Base-by-base conservation (phyloP, 257 asterid genomes). In the Vinca minor region DNA sequence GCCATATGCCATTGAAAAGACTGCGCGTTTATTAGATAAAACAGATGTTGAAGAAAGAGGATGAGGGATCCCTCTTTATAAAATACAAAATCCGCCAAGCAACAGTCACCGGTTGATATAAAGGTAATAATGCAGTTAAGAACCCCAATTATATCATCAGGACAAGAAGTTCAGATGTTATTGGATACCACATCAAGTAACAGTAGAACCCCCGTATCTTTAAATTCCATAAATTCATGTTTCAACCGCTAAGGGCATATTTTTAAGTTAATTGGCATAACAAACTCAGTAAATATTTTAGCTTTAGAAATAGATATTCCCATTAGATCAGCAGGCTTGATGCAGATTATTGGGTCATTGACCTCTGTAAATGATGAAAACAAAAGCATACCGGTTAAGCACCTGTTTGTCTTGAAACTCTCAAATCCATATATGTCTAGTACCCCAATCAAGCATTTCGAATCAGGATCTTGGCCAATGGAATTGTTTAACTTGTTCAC, bases 361-460 rank as follows among this genome's bases (percentile, higher is more conserved):
- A 71, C 79, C 73, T 74, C 78, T 71, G 75, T 69, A 72, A 83
- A 82, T 71, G 83, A 71, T 18, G 80, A 84, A 87, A 75, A 71
- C 77, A 83, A 79, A 87, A 87, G 97, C 97, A 79, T 90, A 90
- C 97, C 97, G 66, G 91, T 83, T 81, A 87, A 90, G 97, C 95
- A 90, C 97, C 97, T 90, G 95, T 90, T 90, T 82, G 90, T 85
- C 92, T 87, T 87, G 96, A 90, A 90, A 82, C 97, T 90, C 86
- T 90, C 97, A 56, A 90, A 90, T 73, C 97, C 97, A 81, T 90
- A 90, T 42, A 90, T 90, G 78, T 90, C 97, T 76, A 90, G 92
- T 77, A 90, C 92, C 69, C 97, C 97, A 62, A 90, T 90, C 69
- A 88, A 82, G 69, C 69, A 67, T 72, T 80, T 79, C 59, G 95